phyloP scores from a whole-genome alignment of 73 alveolate genomes.

The Paramecium sexaurelia region DNA sequence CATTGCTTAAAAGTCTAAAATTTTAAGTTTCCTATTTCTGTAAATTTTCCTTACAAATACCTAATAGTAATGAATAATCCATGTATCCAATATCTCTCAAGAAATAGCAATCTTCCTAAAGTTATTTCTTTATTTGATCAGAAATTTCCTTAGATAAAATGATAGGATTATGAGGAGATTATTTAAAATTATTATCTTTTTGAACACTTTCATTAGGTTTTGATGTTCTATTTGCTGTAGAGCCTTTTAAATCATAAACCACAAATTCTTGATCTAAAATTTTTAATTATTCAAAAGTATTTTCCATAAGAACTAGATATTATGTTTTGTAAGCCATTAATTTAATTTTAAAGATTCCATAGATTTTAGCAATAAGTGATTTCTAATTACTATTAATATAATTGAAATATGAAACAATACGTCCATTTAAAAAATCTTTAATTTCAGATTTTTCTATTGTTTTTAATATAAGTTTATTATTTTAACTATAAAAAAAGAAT shows the following conservation, averaged over 20 bases:
- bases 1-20: background rate
- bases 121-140: background rate
- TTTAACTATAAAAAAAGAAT: constrained; percentile 15
- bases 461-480: background rate
- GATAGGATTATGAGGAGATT: background rate
- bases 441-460: background rate
- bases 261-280: background rate
- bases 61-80: constrained; percentile 43
- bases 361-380: background rate
- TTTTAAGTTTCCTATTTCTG: background rate
- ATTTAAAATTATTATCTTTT: constrained; percentile 12
- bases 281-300: background rate
- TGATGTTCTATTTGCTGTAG: background rate
- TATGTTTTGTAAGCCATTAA: constrained; percentile 1
- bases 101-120: background rate
- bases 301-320: constrained; percentile 28
- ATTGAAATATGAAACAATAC: background rate
- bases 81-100: background rate
- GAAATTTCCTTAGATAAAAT: background rate
- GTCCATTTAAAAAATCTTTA: background rate
- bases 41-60: background rate
- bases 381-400: background rate
- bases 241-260: constrained; percentile 30
- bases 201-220: background rate
- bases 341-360: constrained; percentile 15